Evolutionary conservation across 2,329 filamentous ascomycete species (phyloP), one percentile per base, ranked within the genome.

Genomic region (Ciborinia camelliae): DNA sequence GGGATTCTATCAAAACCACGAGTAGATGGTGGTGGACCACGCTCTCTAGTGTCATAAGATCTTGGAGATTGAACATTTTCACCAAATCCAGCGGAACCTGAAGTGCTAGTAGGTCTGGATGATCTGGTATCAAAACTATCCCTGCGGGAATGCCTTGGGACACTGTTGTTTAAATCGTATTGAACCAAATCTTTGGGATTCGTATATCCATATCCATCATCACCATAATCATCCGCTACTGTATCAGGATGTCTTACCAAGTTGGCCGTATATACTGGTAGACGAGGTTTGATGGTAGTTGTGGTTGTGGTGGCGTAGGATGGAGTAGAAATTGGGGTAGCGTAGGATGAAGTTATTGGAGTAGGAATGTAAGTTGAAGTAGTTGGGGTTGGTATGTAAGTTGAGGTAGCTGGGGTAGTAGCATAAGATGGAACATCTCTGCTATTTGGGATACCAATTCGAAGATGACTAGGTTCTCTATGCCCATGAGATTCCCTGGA

Each of bases 1-100:
- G 69, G 84, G 68, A 90, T 84, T 76, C 86, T 90, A 70, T 91
- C 89, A 68, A 92, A 86, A 0, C 87, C 89, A 70, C 88, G 81
- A 3, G 86, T 90, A 6, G 87, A 85, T 5, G 88, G 88, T 12
- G 90, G 90, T 2, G 89, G 89, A 0, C 83, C 71, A 23, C 73
- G 65, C 43, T 75, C 73, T 39, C 82, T 75, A 30, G 77, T 72
- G 50, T 82, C 80, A 65, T 79, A 77, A 32, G 72, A 65, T 53
- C 73, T 67, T 35, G 71, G 70, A 35, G 62, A 45, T 43, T 67
- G 62, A 52, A 73, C 48, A 14, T 23, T 5, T 41, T 76, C 74
- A 43, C 61, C 59, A 51, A 73, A 75, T 18, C 71, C 66, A 5
- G 66, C 58, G 32, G 55, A 45, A 15, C 43, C 18, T 8, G 52